Evolutionary conservation across 306 rosid species (phyloP).

Genomic region (Begonia masoniana): DNA sequence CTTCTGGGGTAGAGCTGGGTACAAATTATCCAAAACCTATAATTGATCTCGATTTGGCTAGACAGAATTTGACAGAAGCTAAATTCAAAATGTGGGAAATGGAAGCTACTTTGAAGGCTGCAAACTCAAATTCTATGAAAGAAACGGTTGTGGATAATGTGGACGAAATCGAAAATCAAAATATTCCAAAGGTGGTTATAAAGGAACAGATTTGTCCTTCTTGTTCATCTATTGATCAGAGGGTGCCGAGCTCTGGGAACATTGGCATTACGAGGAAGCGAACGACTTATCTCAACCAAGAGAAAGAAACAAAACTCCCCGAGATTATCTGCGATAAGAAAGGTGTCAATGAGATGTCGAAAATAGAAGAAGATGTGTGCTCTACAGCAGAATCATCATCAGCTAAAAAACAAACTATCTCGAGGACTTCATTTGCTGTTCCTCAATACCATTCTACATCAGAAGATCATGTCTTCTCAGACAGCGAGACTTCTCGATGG

Average conservation of each 20-base stretch:
- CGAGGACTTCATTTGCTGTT: conserved; percentile 39
- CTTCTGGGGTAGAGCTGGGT: conserved; percentile 81
- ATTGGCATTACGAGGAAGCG: conserved; percentile 43
- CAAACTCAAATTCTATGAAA: conserved; percentile 26
- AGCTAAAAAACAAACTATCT: conserved; percentile 43
- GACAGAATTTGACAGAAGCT: conserved; percentile 63
- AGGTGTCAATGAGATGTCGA: conserved; percentile 19
- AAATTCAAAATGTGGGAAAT: conserved; percentile 80
- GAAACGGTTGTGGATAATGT: conserved; percentile 72
- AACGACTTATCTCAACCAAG: too few species aligned
- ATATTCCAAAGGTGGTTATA: conserved; percentile 29
- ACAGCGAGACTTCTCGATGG: too few species aligned
- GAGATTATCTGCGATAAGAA: neutral
- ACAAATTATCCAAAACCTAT: conserved; percentile 70
- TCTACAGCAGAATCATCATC: conserved; percentile 85
- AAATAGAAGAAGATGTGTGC: conserved; percentile 41
- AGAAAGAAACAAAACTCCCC: too few species aligned
- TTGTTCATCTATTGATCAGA: conserved; percentile 76
- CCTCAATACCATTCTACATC: too few species aligned
- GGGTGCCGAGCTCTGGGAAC: conserved; percentile 51
- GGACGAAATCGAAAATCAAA: conserved; percentile 17
- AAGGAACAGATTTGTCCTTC: conserved; percentile 34
- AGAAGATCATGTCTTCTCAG: too few species aligned
- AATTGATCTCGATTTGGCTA: conserved; percentile 58
- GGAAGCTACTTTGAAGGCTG: conserved; percentile 46